A percentile compares a stretch with the other conserved stretches of the same genome.
Evolutionary conservation across 108 stramenopile species (phyloP).

Genomic region (Nitzschia putrida): DNA sequence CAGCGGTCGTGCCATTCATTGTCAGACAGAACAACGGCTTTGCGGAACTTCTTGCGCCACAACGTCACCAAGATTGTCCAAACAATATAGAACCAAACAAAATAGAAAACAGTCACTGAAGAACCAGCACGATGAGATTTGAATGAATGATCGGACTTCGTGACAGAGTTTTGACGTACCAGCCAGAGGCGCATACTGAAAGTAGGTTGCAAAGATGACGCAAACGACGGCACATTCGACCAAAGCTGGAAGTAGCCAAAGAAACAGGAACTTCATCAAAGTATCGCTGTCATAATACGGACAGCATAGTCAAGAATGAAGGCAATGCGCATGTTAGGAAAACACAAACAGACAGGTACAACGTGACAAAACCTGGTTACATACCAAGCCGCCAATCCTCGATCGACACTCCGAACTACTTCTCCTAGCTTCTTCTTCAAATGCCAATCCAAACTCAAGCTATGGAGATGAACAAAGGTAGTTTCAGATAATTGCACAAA

Average conservation of each 20-base stretch:
- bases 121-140: too few relatives aligned
- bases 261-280: slow-evolving; percentile 91
- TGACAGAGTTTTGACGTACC: slow-evolving; percentile 3
- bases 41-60: slow-evolving; percentile 96
- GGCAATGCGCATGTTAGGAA: neutral
- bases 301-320: neutral
- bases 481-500: slow-evolving; percentile 91
- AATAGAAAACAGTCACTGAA: slow-evolving; percentile 78
- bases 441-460: slow-evolving; percentile 93
- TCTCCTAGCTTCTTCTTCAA: slow-evolving; percentile 93
- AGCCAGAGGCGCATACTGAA: slow-evolving; percentile 76
- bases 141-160: slow-evolving; percentile 39
- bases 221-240: slow-evolving; percentile 88
- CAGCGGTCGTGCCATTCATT: slow-evolving; percentile 93
- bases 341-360: neutral
- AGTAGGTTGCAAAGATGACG: slow-evolving; percentile 89
- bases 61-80: slow-evolving; percentile 91
- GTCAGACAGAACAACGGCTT: slow-evolving; percentile 81
- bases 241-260: slow-evolving; percentile 90
- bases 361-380: neutral
- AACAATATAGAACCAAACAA: slow-evolving; percentile 85
- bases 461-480: slow-evolving; percentile 89
- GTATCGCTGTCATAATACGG: slow-evolving; percentile 13
- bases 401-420: slow-evolving; percentile 91
- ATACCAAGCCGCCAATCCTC: slow-evolving; percentile 83